Base-by-base conservation (phyloP, 345 rosid species). In the Mangifera indica region DNA sequence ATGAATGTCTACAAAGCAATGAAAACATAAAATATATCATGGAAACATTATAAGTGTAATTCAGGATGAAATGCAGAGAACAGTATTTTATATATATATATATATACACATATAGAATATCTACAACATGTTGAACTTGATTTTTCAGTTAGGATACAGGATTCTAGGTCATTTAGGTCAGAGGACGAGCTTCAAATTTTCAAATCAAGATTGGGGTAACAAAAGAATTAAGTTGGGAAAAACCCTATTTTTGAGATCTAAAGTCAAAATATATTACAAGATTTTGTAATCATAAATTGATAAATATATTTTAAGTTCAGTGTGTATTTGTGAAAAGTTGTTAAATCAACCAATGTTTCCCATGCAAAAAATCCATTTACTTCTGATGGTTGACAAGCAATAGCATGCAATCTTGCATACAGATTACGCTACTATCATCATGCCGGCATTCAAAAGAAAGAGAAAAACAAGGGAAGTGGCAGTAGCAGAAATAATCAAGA, bases 121-220 rank as follows among this genome's bases (percentile, higher is more conserved):
- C 7, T 37, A 37, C 42, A 1, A 7, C 42, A 37, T 0, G 42
- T 42, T 57, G 63, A 44, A 57, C 34, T 24, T 25, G n/a, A 15
- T 17, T 57, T 42, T 57, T 44, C 53, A 42, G 22, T 44, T 15
- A 44, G 32, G 24, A 37, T 44, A n/a, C 12, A 8, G 8, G 29
- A 18, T 66, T 66, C 22, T n/a, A 66, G 70, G 45, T 13, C 37
- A 55, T 21, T 55, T 22, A 45, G 64, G 40, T n/a, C n/a, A 44
- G 58, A 17, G 22, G 46, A 20, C 21, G 20, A n/a, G 26, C 52
- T 63, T 44, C 51, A 40, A 17, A 21, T 11, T 44, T 63, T 63
- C 25, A 60, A 9, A 60, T 5, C 32, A 12, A 40, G 17, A 40
- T 10, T 11, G 25, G 51, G 49, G 10, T 24, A 20, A n/a, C 42